Conservation (phyloP, 1,284 basidiomycete genomes). For the Cutaneotrichosporon spelunceum region DNA sequence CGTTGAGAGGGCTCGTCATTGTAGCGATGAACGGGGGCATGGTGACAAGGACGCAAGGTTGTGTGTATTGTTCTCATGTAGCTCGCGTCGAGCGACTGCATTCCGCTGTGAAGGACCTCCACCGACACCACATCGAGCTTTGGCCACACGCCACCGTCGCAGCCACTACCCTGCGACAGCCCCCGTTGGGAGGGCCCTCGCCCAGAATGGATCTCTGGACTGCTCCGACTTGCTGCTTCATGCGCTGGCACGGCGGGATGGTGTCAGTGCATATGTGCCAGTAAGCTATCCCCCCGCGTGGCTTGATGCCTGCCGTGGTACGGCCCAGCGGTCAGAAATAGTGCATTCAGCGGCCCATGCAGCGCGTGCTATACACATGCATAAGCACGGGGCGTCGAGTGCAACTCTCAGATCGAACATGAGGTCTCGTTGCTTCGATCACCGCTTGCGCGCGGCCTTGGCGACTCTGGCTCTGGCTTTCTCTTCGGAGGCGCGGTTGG, state of each 20-base stretch:
- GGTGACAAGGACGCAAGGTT: neutral
- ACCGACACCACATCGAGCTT: constrained; percentile 1
- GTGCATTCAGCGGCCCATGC: too few species aligned
- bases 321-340: neutral
- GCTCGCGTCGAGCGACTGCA: neutral
- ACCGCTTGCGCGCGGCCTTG: neutral
- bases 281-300: neutral
- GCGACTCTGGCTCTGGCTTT: neutral
- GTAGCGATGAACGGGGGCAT: neutral
- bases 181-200: neutral
- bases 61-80: neutral
- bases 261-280: neutral
- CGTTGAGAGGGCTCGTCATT: neutral
- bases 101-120: neutral
- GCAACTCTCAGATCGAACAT: neutral
- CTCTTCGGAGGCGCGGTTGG: neutral
- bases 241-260: neutral
- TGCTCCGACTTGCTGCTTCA: neutral
- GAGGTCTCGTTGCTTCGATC: neutral
- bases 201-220: neutral
- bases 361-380: constrained; percentile 5
- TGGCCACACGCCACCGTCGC: constrained; percentile 4
- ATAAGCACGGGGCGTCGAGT: neutral
- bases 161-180: constrained; percentile 4
- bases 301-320: neutral